Conservation (phyloP, 177 flowering plant genomes). For the Vitis hybrid region DNA sequence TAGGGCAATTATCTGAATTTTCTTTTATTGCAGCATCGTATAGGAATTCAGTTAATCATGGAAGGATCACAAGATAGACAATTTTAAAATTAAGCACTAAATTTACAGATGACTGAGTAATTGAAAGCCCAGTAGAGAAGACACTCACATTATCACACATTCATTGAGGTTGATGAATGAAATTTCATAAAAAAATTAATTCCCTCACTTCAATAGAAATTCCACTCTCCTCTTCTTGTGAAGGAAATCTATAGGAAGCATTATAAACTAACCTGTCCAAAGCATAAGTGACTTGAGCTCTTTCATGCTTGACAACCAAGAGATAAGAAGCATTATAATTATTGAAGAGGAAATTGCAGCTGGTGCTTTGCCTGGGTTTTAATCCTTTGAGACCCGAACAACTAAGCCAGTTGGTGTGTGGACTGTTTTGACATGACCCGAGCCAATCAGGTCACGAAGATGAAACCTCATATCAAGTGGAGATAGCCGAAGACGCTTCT, state of each 20-base stretch:
- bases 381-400: slow-evolving; percentile 71
- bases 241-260: neutral
- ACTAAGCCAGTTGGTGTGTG: slow-evolving; percentile 73
- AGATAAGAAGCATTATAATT: too few relatives aligned
- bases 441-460: slow-evolving; percentile 86
- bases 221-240: neutral
- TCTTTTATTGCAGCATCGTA: neutral
- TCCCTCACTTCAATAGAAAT: neutral
- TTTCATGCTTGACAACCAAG: too few relatives aligned
- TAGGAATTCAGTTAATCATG: neutral
- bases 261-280: neutral
- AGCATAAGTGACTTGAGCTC: neutral
- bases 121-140: slow-evolving; percentile 3
- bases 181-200: neutral
- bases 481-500: slow-evolving; percentile 71
- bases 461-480: slow-evolving; percentile 93
- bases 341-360: slow-evolving; percentile 25
- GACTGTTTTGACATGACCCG: slow-evolving; percentile 78
- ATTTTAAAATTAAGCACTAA: neutral
- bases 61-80: neutral
- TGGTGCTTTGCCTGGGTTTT: slow-evolving; percentile 17
- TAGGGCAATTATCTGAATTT: too few relatives aligned
- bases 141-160: slow-evolving; percentile 9
- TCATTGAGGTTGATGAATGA: neutral
- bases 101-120: slow-evolving; percentile 1